Percentiles rank a stretch among this genome's conserved stretches.
Conservation (phyloP, 805 yeast genomes). For the Metschnikowia cerradonensis region DNA sequence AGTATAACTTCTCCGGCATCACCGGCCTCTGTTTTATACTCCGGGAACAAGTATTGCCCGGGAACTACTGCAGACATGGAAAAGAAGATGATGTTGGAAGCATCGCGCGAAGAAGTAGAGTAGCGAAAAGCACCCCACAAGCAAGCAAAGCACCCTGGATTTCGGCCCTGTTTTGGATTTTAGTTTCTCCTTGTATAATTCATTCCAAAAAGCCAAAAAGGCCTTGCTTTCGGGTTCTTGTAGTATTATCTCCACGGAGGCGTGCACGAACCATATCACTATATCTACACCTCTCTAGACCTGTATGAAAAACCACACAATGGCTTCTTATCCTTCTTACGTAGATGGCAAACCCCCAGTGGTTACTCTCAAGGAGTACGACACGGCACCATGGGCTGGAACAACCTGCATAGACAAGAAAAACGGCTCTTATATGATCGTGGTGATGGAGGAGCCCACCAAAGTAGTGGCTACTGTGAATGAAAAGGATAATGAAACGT, state of each 20-base stretch:
- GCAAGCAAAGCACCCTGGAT: neutral
- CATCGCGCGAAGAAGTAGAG: conserved; percentile 2
- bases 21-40: conserved; percentile 30
- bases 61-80: conserved; percentile 40
- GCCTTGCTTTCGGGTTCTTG: neutral
- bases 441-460: conserved; percentile 42
- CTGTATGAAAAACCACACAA: neutral
- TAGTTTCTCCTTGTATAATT: too few species aligned
- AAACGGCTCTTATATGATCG: conserved; percentile 36
- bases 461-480: conserved; percentile 43
- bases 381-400: conserved; percentile 49
- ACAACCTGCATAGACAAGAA: conserved; percentile 47
- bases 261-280: neutral
- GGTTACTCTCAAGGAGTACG: conserved; percentile 44
- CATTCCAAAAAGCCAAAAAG: neutral
- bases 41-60: conserved; percentile 74
- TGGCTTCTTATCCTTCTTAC: conserved; percentile 36
- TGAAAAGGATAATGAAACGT: conserved; percentile 30
- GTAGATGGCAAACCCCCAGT: conserved; percentile 46
- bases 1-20: conserved; percentile 26
- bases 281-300: neutral
- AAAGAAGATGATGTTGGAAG: conserved; percentile 4
- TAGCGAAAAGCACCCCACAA: neutral
- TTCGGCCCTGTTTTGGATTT: neutral
- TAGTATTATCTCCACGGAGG: neutral